Percentiles rank a stretch among this genome's conserved stretches.
Evolutionary conservation across 1,139 yeast species (phyloP).

Genomic region (Hyphopichia buzzinii): DNA sequence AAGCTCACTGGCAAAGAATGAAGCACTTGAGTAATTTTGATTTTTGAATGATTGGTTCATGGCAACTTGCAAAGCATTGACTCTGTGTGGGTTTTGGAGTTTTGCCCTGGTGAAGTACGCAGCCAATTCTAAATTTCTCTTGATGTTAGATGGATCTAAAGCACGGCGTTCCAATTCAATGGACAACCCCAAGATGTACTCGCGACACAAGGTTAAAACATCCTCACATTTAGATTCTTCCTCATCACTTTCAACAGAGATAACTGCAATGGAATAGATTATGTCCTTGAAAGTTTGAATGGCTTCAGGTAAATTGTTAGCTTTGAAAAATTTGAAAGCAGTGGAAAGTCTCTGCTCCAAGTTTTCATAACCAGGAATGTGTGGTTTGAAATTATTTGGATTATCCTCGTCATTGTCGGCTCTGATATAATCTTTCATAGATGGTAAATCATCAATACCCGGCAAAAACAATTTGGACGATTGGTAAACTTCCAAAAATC

Average conservation of each 20-base stretch:
- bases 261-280: conserved; percentile 70
- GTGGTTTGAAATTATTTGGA: conserved; percentile 58
- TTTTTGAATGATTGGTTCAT: conserved; percentile 88
- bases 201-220: conserved; percentile 73
- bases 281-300: conserved; percentile 75
- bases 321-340: conserved; percentile 81
- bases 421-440: conserved; percentile 69
- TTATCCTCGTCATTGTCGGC: conserved; percentile 58
- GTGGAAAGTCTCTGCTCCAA: conserved; percentile 63
- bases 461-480: conserved; percentile 75
- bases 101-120: conserved; percentile 90
- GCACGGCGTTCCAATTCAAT: conserved; percentile 88
- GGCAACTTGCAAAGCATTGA: conserved; percentile 91
- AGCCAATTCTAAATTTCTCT: conserved; percentile 90
- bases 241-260: conserved; percentile 69
- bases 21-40: conserved; percentile 85
- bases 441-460: conserved; percentile 67
- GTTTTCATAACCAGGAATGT: conserved; percentile 70
- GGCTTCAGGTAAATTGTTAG: conserved; percentile 80
- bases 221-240: conserved; percentile 77
- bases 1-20: conserved; percentile 85
- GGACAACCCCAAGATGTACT: conserved; percentile 87
- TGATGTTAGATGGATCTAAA: conserved; percentile 64
- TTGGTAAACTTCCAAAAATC: conserved; percentile 82
- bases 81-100: conserved; percentile 77